Conservation (phyloP, 2,329 filamentous ascomycete species). For the Colletotrichum camelliae region DNA sequence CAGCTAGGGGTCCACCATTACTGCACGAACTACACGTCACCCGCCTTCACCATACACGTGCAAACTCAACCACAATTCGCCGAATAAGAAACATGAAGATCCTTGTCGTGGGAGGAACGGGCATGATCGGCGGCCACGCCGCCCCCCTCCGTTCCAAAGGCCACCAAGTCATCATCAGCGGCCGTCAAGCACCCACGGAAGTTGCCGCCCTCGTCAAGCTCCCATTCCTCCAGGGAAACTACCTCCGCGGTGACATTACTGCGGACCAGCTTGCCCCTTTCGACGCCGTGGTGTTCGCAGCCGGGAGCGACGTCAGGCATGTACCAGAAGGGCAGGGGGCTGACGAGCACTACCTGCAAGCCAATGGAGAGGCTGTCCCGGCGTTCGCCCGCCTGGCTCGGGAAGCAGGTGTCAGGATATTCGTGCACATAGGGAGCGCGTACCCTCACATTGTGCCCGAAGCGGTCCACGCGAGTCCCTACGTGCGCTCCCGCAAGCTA, state of each 20-base stretch:
- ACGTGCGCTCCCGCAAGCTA: slow-evolving; percentile 5
- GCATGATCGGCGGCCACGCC: slow-evolving; percentile 9
- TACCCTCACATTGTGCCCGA: not conserved
- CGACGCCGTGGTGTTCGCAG: slow-evolving; percentile 8
- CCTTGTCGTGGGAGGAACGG: slow-evolving; percentile 9
- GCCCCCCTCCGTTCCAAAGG: slow-evolving; percentile 1
- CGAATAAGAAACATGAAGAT: not conserved
- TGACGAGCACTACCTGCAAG: not conserved
- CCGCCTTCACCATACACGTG: not conserved
- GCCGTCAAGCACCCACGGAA: not conserved
- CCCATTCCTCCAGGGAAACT: not conserved
- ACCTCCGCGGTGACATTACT: not conserved
- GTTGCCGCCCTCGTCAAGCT: not conserved
- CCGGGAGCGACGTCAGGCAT: slow-evolving; percentile 11
- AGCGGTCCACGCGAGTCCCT: not conserved
- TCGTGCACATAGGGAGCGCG: slow-evolving; percentile 6
- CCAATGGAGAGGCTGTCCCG: slow-evolving; percentile 1
- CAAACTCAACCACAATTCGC: not conserved
- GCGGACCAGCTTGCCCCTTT: not conserved
- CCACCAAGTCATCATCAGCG: not conserved
- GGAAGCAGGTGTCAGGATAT: not conserved
- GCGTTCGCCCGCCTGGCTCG: not conserved
- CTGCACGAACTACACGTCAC: not conserved
- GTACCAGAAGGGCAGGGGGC: not conserved
- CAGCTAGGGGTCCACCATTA: not conserved